These are phyloP conservation scores for Acaromyces ingoldii DNA, from an alignment of 1,284 basidiomycete species.

Conservation along the genomic window DNA sequence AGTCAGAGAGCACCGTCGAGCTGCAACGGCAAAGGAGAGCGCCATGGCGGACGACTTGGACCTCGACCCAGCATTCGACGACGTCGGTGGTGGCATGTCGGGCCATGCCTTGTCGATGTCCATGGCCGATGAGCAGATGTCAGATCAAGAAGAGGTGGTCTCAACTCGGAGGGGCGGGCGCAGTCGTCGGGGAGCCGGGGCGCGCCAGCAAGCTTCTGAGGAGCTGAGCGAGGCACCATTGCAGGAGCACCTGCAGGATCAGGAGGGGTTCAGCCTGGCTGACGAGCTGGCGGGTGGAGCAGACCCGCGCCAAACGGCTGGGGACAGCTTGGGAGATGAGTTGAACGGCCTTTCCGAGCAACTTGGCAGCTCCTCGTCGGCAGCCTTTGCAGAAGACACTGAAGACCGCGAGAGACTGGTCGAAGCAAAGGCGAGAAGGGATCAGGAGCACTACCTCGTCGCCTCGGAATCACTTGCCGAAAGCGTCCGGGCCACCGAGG, in stretches of 20 bases:
- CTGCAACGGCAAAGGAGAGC: neutral
- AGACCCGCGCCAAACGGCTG: neutral
- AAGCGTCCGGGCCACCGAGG: neutral
- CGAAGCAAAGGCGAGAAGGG: neutral
- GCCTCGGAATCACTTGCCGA: constrained; percentile 2
- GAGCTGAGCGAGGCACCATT: neutral
- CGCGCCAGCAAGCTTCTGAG: neutral
- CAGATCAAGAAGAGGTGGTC: neutral
- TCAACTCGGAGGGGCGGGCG: no score
- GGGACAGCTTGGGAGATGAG: neutral
- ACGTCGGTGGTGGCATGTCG: neutral
- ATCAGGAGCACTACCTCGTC: constrained; percentile 4
- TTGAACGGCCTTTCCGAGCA: neutral
- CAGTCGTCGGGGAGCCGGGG: neutral
- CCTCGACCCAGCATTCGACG: constrained; percentile 1
- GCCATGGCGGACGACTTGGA: constrained; percentile 2
- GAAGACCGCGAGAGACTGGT: no score
- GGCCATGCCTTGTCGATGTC: neutral
- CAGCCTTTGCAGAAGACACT: no score
- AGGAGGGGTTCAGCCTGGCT: constrained; percentile 1
- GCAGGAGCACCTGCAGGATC: neutral
- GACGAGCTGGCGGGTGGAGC: constrained; percentile 6
- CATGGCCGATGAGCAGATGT: neutral
- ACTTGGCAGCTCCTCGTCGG: no score
- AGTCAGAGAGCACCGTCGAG: no score